A percentile compares a stretch with the other conserved stretches of the same genome.
phyloP scores from a whole-genome alignment of 2,329 filamentous ascomycete genomes.

The Sporothrix sp. region DNA sequence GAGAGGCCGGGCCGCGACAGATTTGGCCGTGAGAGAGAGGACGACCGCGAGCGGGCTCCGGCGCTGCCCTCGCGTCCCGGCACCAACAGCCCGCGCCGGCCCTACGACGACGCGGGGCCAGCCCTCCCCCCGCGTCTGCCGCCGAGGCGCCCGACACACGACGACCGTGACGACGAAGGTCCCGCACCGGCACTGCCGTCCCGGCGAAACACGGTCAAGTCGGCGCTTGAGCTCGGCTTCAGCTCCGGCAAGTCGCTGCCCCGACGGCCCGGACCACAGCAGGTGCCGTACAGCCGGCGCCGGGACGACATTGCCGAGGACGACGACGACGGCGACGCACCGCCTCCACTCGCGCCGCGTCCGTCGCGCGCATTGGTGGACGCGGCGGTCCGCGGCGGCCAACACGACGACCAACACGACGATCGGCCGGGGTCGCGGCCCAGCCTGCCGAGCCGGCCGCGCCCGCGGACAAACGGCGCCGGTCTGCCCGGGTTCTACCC shows the following conservation, averaged over 20 bases:
- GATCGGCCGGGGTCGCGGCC: not conserved
- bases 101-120: not conserved
- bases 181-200: slow-evolving; percentile 38
- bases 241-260: slow-evolving; percentile 6
- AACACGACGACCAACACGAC: not conserved
- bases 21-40: not conserved
- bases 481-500: slow-evolving; percentile 1
- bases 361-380: slow-evolving; percentile 44
- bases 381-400: slow-evolving; percentile 25
- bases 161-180: slow-evolving; percentile 41
- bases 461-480: slow-evolving; percentile 5
- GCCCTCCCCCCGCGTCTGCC: slow-evolving; percentile 9
- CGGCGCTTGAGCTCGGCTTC: slow-evolving; percentile 24
- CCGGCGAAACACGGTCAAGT: slow-evolving; percentile 29
- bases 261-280: not conserved
- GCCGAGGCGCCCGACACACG: slow-evolving; percentile 31
- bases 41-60: not conserved
- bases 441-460: slow-evolving; percentile 17
- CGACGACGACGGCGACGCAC: slow-evolving; percentile 24
- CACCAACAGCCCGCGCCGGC: not conserved
- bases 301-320: slow-evolving; percentile 2
- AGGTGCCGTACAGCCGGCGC: slow-evolving; percentile 1
- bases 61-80: slow-evolving; percentile 11
- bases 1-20: not conserved
- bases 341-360: slow-evolving; percentile 44